Percentiles rank a stretch among this genome's conserved stretches.
phyloP scores from a whole-genome alignment of 148 eudicot genomes.

The Fagopyrum homotropicum region DNA sequence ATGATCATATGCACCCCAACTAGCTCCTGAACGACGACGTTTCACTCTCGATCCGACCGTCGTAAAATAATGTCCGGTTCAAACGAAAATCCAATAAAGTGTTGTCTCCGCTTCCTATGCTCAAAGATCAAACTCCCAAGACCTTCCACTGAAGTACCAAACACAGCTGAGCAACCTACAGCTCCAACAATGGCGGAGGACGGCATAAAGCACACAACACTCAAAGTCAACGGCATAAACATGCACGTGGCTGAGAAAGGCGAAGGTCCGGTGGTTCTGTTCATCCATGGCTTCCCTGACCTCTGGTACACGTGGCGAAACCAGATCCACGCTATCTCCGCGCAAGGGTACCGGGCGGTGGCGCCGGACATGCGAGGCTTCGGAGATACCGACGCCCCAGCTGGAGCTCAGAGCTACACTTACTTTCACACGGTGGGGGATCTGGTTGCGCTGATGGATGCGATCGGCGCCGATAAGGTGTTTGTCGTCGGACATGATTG shows the following conservation, averaged over 20 bases:
- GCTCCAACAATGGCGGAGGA: conserved; percentile 11
- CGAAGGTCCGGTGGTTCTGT: conserved; percentile 34
- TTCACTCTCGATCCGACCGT: neutral
- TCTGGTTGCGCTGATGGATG: conserved; percentile 43
- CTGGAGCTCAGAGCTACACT: conserved; percentile 34
- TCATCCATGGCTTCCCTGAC: conserved; percentile 64
- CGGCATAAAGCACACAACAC: neutral
- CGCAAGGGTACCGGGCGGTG: conserved; percentile 43
- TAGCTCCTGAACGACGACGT: neutral
- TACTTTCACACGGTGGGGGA: conserved; percentile 48
- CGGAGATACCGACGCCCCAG: conserved; percentile 51
- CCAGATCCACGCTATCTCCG: conserved; percentile 44
- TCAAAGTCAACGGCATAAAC: conserved; percentile 10
- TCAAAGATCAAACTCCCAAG: neutral
- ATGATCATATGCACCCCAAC: no score
- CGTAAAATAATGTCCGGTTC: neutral
- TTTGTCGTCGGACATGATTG: conserved; percentile 49
- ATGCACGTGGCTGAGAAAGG: conserved; percentile 27
- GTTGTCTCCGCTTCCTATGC: neutral
- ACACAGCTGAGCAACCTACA: neutral
- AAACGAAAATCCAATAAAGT: neutral
- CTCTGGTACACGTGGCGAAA: conserved; percentile 71
- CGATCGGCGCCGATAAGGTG: conserved; percentile 29
- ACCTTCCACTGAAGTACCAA: neutral
- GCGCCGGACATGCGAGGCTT: conserved; percentile 68